Evolutionary conservation across 805 yeast species (phyloP).

Genomic region (Ogataea corticis): DNA sequence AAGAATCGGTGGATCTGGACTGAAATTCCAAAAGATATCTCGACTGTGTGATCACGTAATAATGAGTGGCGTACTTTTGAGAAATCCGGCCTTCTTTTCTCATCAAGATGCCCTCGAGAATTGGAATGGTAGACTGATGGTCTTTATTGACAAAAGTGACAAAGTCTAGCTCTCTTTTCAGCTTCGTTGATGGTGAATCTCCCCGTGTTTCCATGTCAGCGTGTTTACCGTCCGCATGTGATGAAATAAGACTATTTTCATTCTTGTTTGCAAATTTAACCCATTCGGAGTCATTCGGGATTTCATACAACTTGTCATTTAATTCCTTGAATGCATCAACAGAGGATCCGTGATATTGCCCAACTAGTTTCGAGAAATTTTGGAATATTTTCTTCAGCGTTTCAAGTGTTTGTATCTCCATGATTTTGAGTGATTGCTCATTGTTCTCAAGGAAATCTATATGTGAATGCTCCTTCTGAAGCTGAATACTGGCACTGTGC

Average conservation of each 20-base stretch:
- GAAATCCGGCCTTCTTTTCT: slow-evolving; percentile 45
- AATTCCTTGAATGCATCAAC: slow-evolving; percentile 33
- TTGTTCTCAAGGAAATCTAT: slow-evolving; percentile 43
- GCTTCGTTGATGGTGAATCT: background rate
- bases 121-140: slow-evolving; percentile 43
- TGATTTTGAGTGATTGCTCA: slow-evolving; percentile 41
- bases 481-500: slow-evolving; percentile 40
- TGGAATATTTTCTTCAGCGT: slow-evolving; percentile 41
- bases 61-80: slow-evolving; percentile 43
- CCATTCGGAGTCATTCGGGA: slow-evolving; percentile 49
- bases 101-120: slow-evolving; percentile 47
- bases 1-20: slow-evolving; percentile 43
- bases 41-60: slow-evolving; percentile 48
- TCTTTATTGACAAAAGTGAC: slow-evolving; percentile 41
- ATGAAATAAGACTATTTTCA: slow-evolving; percentile 15
- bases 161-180: slow-evolving; percentile 38
- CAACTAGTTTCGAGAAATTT: slow-evolving; percentile 30
- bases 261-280: slow-evolving; percentile 37
- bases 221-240: background rate
- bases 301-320: slow-evolving; percentile 32
- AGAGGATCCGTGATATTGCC: slow-evolving; percentile 32
- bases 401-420: slow-evolving; percentile 45
- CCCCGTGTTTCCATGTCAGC: no score
- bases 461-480: slow-evolving; percentile 46
- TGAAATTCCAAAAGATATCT: slow-evolving; percentile 48